Evolutionary conservation across 2,329 filamentous ascomycete genomes (phyloP).

Genomic region (Drechslera avenae): DNA sequence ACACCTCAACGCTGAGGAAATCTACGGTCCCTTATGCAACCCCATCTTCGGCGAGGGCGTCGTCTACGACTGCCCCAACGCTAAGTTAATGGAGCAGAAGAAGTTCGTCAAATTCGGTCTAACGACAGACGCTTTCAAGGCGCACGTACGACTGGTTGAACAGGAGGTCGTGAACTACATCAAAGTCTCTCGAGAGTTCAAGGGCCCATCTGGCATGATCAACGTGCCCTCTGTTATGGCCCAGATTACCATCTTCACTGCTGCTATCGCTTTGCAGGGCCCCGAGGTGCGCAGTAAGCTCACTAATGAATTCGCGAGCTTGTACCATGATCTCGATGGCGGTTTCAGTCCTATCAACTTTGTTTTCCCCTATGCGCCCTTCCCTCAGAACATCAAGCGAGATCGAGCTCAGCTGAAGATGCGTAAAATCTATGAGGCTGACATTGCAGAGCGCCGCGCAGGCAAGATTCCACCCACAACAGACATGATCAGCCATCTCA

Average conservation of each 20-base stretch:
- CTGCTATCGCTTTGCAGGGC: constrained; percentile 1
- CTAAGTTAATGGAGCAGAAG: constrained; percentile 39
- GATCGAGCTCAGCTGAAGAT: constrained; percentile 1
- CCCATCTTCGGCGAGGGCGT: constrained; percentile 12
- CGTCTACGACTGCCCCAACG: constrained; percentile 36
- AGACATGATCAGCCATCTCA: not conserved
- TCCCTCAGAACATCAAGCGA: constrained; percentile 1
- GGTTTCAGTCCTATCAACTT: constrained; percentile 1
- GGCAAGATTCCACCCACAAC: not conserved
- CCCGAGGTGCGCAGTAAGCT: constrained; percentile 1
- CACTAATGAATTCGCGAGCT: not conserved
- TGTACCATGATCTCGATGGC: constrained; percentile 1
- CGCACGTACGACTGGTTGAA: not conserved
- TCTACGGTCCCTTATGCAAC: constrained; percentile 1
- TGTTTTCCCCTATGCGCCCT: not conserved
- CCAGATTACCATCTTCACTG: constrained; percentile 1
- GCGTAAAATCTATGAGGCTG: not conserved
- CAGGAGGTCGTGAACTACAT: not conserved
- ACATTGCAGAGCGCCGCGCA: not conserved
- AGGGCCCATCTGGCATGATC: not conserved
- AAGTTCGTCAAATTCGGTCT: constrained; percentile 74
- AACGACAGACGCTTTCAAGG: constrained; percentile 69
- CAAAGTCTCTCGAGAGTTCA: not conserved
- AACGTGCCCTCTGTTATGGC: constrained; percentile 1
- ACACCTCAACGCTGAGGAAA: not conserved